Evolutionary conservation across 2,329 filamentous ascomycete species (phyloP), one percentile per base, ranked within the genome.

Genomic region (Neoarthrinium moseri): DNA sequence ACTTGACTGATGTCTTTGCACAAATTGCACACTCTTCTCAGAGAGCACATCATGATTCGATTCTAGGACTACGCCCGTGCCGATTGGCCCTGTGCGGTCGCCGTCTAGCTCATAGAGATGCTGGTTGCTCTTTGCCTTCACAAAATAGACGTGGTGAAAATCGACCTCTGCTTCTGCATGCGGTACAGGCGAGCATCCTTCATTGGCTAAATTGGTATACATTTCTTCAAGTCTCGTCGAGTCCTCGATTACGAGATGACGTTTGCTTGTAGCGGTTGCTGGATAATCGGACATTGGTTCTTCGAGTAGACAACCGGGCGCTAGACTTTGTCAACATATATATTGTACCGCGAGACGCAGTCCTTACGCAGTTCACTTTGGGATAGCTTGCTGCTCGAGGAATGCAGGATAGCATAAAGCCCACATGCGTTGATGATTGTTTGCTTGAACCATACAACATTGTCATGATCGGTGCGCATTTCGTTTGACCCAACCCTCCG

Each of bases 381-480:
- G 30, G n/a, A 34, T 20, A 34, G 32, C 13, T 34, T 34, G 32
- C 21, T 2, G 12, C n/a, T 15, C 21, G 32, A 20, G 15, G 22
- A 23, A 27, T 89, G 86, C 2, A 89, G 61, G 2, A 89, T 67
- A 0, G 77, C 85, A 56, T 87, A 86, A 17, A 88, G 69, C 0
- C 85, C 84, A 57, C 84, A 89, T 2, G 85, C 83, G 58, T 89
- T 87, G 51, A 81, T 74, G 57, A 88, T 88, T 0, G 83, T 88
- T 58, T 88, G 84, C 57, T 81, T 83, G 65, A 84, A 87, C 84
- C 84, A 89, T n/a, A 86, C 63, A 0, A 86, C 80, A n/a, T 79
- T 73, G 51, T 87, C 83, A 2, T 63, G 56, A 4, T 74, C 64
- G 1, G 36, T 36, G 47, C 59, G 56, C 15, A 54, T 45, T 6